phyloP scores from a whole-genome alignment of 495 filamentous ascomycete species.

The Neurospora cerealis region DNA sequence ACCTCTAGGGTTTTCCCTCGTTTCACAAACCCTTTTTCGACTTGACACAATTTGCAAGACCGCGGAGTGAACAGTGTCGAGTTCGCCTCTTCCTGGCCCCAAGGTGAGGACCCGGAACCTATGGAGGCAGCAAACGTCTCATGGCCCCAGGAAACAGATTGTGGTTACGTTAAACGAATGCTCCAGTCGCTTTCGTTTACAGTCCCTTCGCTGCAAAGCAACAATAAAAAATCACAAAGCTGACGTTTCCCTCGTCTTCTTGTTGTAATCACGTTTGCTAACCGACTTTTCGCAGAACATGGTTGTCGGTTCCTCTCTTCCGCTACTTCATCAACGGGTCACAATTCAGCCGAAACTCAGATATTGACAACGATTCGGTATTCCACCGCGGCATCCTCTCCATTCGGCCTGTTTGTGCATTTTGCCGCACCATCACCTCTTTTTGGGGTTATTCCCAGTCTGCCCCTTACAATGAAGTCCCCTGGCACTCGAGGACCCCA shows the following conservation, averaged over 20 bases:
- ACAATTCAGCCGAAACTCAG: background rate
- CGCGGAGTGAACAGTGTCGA: background rate
- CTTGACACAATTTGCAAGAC: background rate
- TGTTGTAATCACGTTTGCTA: background rate
- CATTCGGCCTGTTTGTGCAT: conserved; percentile 7
- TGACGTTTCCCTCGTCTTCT: background rate
- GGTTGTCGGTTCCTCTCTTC: background rate
- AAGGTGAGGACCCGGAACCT: background rate
- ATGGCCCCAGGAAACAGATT: background rate
- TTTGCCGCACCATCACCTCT: conserved; percentile 16
- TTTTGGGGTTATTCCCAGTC: conserved; percentile 10
- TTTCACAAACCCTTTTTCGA: background rate
- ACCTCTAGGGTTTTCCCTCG: background rate
- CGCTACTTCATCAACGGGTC: background rate
- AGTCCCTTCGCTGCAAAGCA: background rate
- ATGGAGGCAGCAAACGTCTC: background rate
- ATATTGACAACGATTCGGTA: background rate
- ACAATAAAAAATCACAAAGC: background rate
- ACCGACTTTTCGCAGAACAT: background rate
- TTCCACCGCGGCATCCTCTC: background rate
- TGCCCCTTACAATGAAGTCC: background rate
- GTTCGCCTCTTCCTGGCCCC: background rate
- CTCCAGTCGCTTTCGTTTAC: background rate
- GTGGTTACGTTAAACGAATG: background rate
- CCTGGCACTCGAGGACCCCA: conserved; percentile 2